phyloP scores from a whole-genome alignment of 163 green algal species.

The Trebouxia gelatinosa region DNA sequence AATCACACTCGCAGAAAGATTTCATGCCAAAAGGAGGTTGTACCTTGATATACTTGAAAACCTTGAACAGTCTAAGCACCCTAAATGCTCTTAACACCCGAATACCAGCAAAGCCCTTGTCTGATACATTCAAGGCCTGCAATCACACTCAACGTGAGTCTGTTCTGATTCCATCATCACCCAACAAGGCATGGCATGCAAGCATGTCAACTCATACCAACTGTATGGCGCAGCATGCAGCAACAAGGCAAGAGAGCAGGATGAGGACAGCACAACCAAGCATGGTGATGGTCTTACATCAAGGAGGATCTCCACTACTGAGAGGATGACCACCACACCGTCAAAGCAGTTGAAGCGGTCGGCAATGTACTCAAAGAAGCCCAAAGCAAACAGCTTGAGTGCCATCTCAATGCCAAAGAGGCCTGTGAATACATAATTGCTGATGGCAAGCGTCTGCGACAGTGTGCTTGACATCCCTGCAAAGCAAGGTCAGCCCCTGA shows the following conservation, averaged over 20 bases:
- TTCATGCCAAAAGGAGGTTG: too few species aligned
- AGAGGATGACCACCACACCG: conserved; percentile 61
- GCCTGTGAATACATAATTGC: conserved; percentile 60
- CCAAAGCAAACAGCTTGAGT: conserved; percentile 70
- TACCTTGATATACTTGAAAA: conserved; percentile 69
- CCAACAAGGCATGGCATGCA: too few species aligned
- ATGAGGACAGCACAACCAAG: too few species aligned
- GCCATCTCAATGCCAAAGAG: conserved; percentile 71
- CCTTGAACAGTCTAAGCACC: conserved; percentile 78
- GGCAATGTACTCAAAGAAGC: conserved; percentile 59
- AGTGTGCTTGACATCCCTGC: conserved; percentile 32
- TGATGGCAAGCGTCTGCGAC: conserved; percentile 31
- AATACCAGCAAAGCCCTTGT: conserved; percentile 34
- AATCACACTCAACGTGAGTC: too few species aligned
- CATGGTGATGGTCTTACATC: too few species aligned
- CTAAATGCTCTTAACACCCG: conserved; percentile 65
- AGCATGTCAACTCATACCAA: too few species aligned
- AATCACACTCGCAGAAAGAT: too few species aligned
- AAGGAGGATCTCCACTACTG: conserved; percentile 55
- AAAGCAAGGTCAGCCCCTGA: too few species aligned
- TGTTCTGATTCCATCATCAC: too few species aligned
- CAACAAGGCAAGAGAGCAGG: too few species aligned
- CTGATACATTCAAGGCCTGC: conserved; percentile 1
- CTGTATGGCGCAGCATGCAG: not conserved
- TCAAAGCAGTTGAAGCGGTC: conserved; percentile 82